phyloP scores from a whole-genome alignment of 164 flowering plant genomes.

The Magnolia kwangsiensis region DNA sequence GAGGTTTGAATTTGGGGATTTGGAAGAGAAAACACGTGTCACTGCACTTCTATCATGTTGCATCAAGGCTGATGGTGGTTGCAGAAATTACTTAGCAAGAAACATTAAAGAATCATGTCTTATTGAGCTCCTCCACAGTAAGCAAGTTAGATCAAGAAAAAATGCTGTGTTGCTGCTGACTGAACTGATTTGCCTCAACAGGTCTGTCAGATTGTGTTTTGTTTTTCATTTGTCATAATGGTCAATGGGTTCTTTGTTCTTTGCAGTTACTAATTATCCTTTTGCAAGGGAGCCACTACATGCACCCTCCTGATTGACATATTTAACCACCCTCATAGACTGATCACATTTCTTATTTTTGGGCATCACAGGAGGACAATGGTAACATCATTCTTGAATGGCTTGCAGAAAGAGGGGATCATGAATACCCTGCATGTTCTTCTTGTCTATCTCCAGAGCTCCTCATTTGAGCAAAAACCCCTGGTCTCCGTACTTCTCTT shows the following conservation, averaged over 20 bases:
- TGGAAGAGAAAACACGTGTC: slow-evolving; percentile 45
- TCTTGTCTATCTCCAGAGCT: slow-evolving; percentile 47
- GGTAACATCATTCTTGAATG: slow-evolving; percentile 33
- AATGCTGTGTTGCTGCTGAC: slow-evolving; percentile 42
- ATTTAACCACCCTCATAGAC: too few relatives aligned
- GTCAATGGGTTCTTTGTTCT: neutral
- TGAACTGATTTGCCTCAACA: slow-evolving; percentile 60
- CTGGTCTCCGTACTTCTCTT: slow-evolving; percentile 53
- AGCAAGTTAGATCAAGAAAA: slow-evolving; percentile 35
- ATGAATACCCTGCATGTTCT: slow-evolving; percentile 48
- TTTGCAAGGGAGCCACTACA: neutral
- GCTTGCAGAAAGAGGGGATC: slow-evolving; percentile 43
- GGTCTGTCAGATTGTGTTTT: slow-evolving; percentile 31
- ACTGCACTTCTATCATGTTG: slow-evolving; percentile 42
- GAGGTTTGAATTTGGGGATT: slow-evolving; percentile 44
- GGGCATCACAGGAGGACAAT: slow-evolving; percentile 44
- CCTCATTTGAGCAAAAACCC: slow-evolving; percentile 43
- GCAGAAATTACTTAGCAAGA: slow-evolving; percentile 49
- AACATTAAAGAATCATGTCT: slow-evolving; percentile 36
- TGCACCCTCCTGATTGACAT: neutral
- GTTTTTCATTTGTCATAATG: neutral
- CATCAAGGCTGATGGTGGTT: slow-evolving; percentile 49
- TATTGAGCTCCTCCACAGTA: slow-evolving; percentile 51
- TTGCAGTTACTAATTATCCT: neutral
- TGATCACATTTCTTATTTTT: slow-evolving; percentile 1